Conservation (phyloP, 768 basidiomycete species). For the Candolleomyces eurysporus region DNA sequence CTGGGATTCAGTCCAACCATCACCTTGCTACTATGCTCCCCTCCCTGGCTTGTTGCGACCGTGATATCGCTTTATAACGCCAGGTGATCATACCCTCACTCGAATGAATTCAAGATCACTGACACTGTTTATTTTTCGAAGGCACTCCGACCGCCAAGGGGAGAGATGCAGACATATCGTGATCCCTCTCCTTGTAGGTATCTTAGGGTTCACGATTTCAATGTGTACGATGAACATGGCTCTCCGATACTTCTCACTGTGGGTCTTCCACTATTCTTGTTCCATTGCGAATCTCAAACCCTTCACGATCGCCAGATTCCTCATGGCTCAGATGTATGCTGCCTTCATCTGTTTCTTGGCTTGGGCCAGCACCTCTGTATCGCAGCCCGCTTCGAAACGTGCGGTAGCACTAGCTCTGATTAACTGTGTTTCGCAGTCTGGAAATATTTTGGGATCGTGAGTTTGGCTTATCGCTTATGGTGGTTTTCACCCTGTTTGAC, state of each 20-base stretch:
- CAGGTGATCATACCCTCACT: conserved; percentile 30
- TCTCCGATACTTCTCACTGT: conserved; percentile 67
- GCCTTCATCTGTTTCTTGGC: conserved; percentile 67
- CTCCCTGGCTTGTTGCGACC: conserved; percentile 67
- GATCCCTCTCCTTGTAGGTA: conserved; percentile 51
- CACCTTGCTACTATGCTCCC: conserved; percentile 54
- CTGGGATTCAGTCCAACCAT: conserved; percentile 64
- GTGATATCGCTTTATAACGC: conserved; percentile 52
- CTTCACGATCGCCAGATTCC: conserved; percentile 46
- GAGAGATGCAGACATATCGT: conserved; percentile 74
- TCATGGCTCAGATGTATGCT: conserved; percentile 74
- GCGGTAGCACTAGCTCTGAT: conserved; percentile 84
- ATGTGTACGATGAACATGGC: conserved; percentile 60
- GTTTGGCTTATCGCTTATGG: conserved; percentile 21
- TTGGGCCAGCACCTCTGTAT: conserved; percentile 50
- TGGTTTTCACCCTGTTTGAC: neutral
- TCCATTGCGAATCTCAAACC: neutral
- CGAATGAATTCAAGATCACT: neutral
- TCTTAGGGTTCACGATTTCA: conserved; percentile 67
- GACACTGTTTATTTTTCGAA: conserved; percentile 14
- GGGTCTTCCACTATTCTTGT: conserved; percentile 15
- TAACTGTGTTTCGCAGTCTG: conserved; percentile 78
- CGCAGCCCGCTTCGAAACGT: conserved; percentile 78
- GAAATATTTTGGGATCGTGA: conserved; percentile 83
- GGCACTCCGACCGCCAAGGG: conserved; percentile 67